These are phyloP conservation scores for Trypanosoma cruzi DNA, from an alignment of 208 protist species.

Conservation along the genomic window DNA sequence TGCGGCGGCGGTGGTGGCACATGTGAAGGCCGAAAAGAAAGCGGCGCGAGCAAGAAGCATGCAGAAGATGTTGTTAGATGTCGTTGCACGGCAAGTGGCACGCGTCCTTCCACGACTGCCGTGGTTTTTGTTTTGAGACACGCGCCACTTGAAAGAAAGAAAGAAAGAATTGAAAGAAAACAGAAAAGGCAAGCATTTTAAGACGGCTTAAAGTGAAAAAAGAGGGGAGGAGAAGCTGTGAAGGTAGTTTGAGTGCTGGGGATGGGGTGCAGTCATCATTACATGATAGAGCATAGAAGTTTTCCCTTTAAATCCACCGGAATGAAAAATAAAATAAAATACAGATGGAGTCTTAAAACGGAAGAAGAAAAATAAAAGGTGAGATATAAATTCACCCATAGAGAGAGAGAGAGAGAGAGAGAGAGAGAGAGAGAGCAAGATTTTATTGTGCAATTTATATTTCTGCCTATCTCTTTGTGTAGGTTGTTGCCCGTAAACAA, in stretches of 20 bases:
- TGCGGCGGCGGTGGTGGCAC: conserved; percentile 25
- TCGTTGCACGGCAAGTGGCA: conserved; percentile 44
- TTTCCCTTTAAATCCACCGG: background rate
- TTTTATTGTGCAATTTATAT: background rate
- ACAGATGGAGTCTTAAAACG: no score
- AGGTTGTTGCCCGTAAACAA: background rate
- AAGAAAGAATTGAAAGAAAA: no score
- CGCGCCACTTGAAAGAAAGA: no score
- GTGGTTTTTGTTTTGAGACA: conserved; percentile 35
- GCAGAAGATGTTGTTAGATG: conserved; percentile 57
- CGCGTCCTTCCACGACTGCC: conserved; percentile 57
- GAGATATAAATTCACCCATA: background rate
- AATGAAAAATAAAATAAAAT: background rate
- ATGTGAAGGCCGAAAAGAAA: conserved; percentile 31
- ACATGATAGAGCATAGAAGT: background rate
- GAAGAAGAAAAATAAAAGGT: background rate
- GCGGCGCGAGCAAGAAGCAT: conserved; percentile 25
- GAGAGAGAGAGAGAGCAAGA: background rate
- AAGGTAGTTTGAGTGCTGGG: no score
- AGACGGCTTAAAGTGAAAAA: background rate
- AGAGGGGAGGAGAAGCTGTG: background rate
- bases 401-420: background rate
- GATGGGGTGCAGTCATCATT: no score
- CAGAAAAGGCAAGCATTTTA: background rate
- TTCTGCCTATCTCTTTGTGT: background rate